Base-by-base conservation (phyloP, 73 alveolate species). In the Blepharisma japonicum region DNA sequence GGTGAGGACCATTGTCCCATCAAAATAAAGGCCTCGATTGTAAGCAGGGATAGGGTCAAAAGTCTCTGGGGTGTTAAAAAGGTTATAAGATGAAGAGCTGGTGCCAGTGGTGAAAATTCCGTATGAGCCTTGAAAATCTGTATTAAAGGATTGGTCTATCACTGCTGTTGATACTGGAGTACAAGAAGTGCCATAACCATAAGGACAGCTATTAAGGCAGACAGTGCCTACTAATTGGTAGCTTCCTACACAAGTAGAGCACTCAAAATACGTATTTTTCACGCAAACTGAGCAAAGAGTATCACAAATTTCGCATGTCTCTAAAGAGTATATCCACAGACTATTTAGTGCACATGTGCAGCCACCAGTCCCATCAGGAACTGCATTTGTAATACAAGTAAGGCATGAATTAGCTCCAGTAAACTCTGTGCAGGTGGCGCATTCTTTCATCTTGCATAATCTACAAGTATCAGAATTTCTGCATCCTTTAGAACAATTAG, bases 1-100 rank as follows among this genome's bases (percentile, higher is more conserved):
- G 42, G 42, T 32, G 3, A 32, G 42, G 42, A 32, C 42, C 42
- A 32, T 32, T 1, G 42, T 32, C 74, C 74, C 74, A 39, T 61
- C 23, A 61, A 61, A 61, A 25, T 61, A 61, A 3, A 61, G 47
- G 11, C 74, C 74, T 61, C 74, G 74, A 0, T 25, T 11, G 18
- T 61, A 14, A 9, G 50, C 11, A 1, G 74, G 74, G 23, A 61
- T 61, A 1, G 74, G 74, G 74, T 61, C 74, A 25, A n/a, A 61
- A 18, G 14, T 61, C 5, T 61, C 74, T 14, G 74, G 74, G 46
- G 38, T 20, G 38, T 61, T 25, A 25, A 18, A 61, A 61, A 61
- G 5, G 42, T 32, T 32, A 32, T 32, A 32, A 32, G 42, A 32
- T 32, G 3, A 32, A 32, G 42, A 32, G 42, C 42, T 32, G 42